Evolutionary conservation across 192 early-diverging fungal species (phyloP).

Genomic region (Linnemannia hyalina): DNA sequence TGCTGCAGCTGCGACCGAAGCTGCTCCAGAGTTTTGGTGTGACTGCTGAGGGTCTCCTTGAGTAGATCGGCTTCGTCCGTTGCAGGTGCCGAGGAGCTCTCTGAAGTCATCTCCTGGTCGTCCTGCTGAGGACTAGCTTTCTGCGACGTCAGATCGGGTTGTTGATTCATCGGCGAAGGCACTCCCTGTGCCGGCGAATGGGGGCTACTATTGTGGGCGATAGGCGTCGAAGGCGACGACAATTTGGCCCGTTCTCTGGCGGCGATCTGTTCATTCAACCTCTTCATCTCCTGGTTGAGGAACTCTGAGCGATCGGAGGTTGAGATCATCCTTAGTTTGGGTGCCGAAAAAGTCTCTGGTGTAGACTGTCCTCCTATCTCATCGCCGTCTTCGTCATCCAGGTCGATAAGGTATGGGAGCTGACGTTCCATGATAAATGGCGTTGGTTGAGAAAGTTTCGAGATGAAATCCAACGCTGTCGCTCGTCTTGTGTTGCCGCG

Average conservation of each 20-base stretch:
- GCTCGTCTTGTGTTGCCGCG: slow-evolving; percentile 23
- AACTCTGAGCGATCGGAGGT: neutral
- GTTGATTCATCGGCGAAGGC: neutral
- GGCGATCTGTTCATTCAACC: slow-evolving; percentile 25
- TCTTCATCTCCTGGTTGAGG: slow-evolving; percentile 31
- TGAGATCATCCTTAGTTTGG: neutral
- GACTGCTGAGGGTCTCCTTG: slow-evolving; percentile 1
- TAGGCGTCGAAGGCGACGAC: neutral
- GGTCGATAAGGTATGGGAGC: slow-evolving; percentile 31
- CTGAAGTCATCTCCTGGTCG: neutral
- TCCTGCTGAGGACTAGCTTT: neutral
- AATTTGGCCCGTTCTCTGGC: slow-evolving; percentile 24
- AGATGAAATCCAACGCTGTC: slow-evolving; percentile 40
- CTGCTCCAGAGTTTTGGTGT: slow-evolving; percentile 18
- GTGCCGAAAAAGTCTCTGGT: neutral
- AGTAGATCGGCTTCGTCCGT: neutral
- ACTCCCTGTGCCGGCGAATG: neutral
- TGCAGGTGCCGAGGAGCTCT: neutral
- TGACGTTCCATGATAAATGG: slow-evolving; percentile 37
- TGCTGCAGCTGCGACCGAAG: slow-evolving; percentile 20
- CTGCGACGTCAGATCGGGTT: neutral
- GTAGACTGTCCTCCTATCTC: neutral
- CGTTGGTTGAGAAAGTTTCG: neutral
- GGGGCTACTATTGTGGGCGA: neutral
- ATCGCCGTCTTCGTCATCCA: slow-evolving; percentile 40